Evolutionary conservation across 2,329 filamentous ascomycete species (phyloP).

Genomic region (Fusarium verticillioides): DNA sequence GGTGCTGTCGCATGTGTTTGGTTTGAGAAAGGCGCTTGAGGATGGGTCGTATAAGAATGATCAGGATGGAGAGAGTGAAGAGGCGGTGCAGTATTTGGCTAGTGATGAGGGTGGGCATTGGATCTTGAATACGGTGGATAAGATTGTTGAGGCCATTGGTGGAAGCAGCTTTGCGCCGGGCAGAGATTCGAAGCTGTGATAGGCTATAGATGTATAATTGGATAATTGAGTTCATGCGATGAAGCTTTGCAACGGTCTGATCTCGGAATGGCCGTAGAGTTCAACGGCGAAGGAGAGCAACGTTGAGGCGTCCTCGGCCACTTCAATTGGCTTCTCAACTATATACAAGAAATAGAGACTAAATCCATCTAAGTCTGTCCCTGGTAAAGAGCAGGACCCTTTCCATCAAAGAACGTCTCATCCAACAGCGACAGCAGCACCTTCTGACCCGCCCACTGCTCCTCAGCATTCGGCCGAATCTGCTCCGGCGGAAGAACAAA

Average conservation of each 20-base stretch:
- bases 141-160: slow-evolving; percentile 58
- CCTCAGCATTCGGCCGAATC: slow-evolving; percentile 51
- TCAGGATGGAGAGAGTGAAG: slow-evolving; percentile 49
- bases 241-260: neutral
- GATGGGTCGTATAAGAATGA: slow-evolving; percentile 66
- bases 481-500: slow-evolving; percentile 53
- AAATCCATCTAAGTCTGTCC: slow-evolving; percentile 2
- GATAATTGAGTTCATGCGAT: neutral
- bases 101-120: slow-evolving; percentile 60
- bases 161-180: slow-evolving; percentile 53
- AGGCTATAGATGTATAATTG: neutral
- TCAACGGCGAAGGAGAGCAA: neutral
- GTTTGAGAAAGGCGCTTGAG: slow-evolving; percentile 78
- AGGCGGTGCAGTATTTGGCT: slow-evolving; percentile 54
- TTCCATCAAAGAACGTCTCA: slow-evolving; percentile 50
- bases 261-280: neutral
- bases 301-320: no score
- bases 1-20: slow-evolving; percentile 84
- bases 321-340: neutral
- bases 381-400: slow-evolving; percentile 38
- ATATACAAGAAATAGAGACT: neutral
- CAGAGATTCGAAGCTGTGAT: slow-evolving; percentile 39
- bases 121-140: slow-evolving; percentile 58
- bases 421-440: slow-evolving; percentile 48
- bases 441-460: slow-evolving; percentile 53